Evolutionary conservation across 371 early-diverging fungal genomes (phyloP), one percentile per base, ranked within the genome.

Genomic region (Mortierella sp.): DNA sequence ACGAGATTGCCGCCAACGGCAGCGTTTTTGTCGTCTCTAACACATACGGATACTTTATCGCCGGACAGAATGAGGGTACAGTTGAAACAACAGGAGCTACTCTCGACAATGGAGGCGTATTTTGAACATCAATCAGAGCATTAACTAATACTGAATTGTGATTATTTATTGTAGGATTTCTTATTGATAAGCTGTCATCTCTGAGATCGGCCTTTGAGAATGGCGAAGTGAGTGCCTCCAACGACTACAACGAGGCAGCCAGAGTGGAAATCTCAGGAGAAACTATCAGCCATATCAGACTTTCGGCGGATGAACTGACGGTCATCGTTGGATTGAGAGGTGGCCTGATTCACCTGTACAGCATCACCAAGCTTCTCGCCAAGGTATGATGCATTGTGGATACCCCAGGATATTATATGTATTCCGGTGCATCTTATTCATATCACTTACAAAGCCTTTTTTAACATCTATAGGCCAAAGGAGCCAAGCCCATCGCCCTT

Each of bases 21-120:
- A 79, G 75, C 29, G 49, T 87, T 43, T 80, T 87, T 78, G 80
- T 46, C 24, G 74, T 83, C 18, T 87, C 87, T 32, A 83, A 87
- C 70, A 77, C 4, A 18, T 78, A 70, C 46, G 87, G 87, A 16
- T 87, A 78, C 54, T 87, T 87, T 70, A 76, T 82, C 27, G 87
- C 83, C n/a, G 87, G 83, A 43, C 71, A 71, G 35, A 76, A 77
- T 16, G 70, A 81, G 27, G 78, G 86, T 85, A 82, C 27, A 65
- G 11, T 24, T 46, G 29, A 16, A 60, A 32, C 35, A 16, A 8
- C 18, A 16, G 35, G 32, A 18, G 14, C 12, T 12, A 18, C 12
- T 27, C 29, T 1, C 35, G 32, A 35, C 51, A 27, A 41, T 38
- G 6, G 16, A 38, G 70, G 16, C 21, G 12, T 14, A 32, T 48